Evolutionary conservation across 2,329 filamentous ascomycete species (phyloP), one percentile per base, ranked within the genome.

Genomic region (Lachnellula subtilissima): DNA sequence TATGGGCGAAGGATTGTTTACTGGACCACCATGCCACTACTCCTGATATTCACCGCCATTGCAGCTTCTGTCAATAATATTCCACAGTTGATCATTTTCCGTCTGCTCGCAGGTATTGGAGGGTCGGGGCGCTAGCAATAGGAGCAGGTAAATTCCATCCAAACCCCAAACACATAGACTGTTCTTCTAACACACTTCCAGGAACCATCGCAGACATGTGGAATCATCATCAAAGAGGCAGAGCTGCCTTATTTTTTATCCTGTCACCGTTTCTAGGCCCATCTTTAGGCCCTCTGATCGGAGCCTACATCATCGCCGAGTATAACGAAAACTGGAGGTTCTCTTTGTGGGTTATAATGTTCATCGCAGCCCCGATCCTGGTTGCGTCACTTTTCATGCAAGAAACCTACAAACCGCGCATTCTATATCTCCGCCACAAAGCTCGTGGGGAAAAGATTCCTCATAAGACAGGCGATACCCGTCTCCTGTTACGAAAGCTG

Each of bases 71-170:
- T 81, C 0, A 74, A 81, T 54, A 84, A 79, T 61, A 81, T 85
- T 59, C 73, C 73, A 47, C 79, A 80, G 1, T 72, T 90, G 3
- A 73, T 88, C 32, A 75, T 87, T n/a, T 75, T 86, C 49, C 81
- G 86, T 37, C 88, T 89, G 72, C 81, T 88, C 52, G 80, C 81
- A 5, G 83, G 83, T 46, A 70, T 80, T 9, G 84, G 84, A 65
- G 83, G 83, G 12, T 82, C 81, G 1, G 64, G 5, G 56, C 63
- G 23, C 40, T 67, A 2, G 63, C 66, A 14, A 58, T 67, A 19
- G 64, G 65, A 40, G 65, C 65, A 55, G 64, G 64, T 62, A 60
- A 11, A 1, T 46, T 28, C 19, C 14, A 39, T 54, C 6, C 8
- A 15, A 52, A 4, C 12, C 8, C n/a, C 11, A 35, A 35, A 17